Evolutionary conservation across 805 yeast species (phyloP), one percentile per base, ranked within the genome.

Genomic region (Pichia sporocuriosa): DNA sequence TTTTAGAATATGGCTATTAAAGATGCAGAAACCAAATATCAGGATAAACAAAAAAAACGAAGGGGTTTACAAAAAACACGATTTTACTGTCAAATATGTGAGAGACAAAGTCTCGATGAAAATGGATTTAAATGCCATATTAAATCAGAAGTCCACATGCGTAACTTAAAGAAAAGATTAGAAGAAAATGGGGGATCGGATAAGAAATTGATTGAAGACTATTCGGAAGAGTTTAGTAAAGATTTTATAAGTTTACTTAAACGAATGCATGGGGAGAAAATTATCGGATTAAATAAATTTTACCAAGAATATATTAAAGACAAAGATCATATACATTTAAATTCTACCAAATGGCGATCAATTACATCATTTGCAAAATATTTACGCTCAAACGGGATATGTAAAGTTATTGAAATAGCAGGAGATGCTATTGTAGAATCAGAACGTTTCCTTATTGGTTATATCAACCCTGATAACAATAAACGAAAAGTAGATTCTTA

Each of bases 91-190:
- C 97, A 83, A 59, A 72, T 86, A 3, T 93, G 99, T 56, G 77
- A 73, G 57, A 87, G 90, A 55, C 99, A 93, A 63, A 89, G 97
- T 59, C 67, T 97, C 42, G 99, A 94, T 59, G 95, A 84, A 48
- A 90, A 93, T 63, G 99, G 98, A 21, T 93, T 84, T 67, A 82
- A 84, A 54, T 83, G 90, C 54, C 99, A 93, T 59, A 71, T 81
- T n/a, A 70, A 72, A 48, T 79, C 95, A n/a, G 86, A 84, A 34
- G 69, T 84, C 2, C 99, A 93, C 57, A 61, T 73, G 35, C 73
- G 75, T 16, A 75, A 74, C 39, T 73, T 84, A 33, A 61, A 69
- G 1, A 29, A 32, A 16, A 66, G 70, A 5, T 59, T 77, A 6
- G 70, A 72, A 0, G 62, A 61, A 12, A 73, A 77, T 15, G 67